Evolutionary conservation across 257 asterid genomes (phyloP), one percentile per base, ranked within the genome.

Genomic region (Forsythia viridissima): DNA sequence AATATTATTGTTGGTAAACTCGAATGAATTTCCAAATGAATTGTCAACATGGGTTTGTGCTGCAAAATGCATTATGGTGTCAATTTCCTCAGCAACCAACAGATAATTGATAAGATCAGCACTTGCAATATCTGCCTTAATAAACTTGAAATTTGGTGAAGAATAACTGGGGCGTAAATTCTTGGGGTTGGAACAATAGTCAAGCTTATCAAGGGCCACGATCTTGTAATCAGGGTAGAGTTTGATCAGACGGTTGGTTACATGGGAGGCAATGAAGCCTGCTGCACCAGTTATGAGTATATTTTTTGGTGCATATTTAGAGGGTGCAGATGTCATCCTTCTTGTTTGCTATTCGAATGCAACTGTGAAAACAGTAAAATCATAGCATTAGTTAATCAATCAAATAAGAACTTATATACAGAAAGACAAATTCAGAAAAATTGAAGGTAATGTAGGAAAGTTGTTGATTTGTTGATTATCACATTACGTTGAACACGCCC

Each of bases 21-120:
- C 81, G 3, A 78, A 77, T 0, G 76, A 77, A 2, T 77, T 77
- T 57, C 81, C 81, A 70, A 70, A 77, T 30, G 76, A 70, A 71
- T 78, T 78, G 38, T 78, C 81, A 34, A 77, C 76, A 71, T 70
- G 71, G 40, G 81, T 77, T 20, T 77, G 81, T 24, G 81, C 81
- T 57, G 81, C 81, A 57, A 77, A 77, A 18, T 77, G 81, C 81
- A 77, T 77, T 10, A 77, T 55, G 4, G 81, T 77, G 61, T 77
- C 77, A 41, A 78, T 70, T 24, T 59, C 43, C 72, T 71, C 81
- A 48, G 59, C 77, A 71, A 71, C 70, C 72, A 78, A 42, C 8
- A 78, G 46, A 59, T 71, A 52, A 57, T 78, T 78, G 71, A 78
- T 41, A 10, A 78, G 77, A 78, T 78, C 77, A 34, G 77, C 81